phyloP scores from a whole-genome alignment of 164 flowering plant genomes.

The Echeveria elegans region DNA sequence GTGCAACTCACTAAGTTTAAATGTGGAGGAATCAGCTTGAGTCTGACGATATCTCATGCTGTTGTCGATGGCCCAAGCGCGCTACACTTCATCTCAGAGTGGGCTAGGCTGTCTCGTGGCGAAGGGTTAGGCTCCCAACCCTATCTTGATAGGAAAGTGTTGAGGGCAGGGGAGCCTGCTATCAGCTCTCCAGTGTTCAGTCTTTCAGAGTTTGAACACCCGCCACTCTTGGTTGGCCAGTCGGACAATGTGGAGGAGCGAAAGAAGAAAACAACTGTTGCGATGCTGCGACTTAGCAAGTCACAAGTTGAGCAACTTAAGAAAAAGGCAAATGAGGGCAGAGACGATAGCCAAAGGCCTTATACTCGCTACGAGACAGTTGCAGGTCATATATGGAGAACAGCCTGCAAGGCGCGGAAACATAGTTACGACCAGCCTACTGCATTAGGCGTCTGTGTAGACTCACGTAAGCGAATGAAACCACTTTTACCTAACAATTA shows the following conservation, averaged over 20 bases:
- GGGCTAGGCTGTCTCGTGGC: constrained; percentile 46
- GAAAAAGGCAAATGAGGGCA: constrained; percentile 21
- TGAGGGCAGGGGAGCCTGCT: constrained; percentile 19
- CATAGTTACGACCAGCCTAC: constrained; percentile 24
- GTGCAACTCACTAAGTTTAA: constrained; percentile 38
- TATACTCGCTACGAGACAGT: constrained; percentile 38
- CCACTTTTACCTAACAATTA: constrained; percentile 30
- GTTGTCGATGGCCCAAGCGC: constrained; percentile 36
- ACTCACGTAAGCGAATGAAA: constrained; percentile 23
- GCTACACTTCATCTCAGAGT: constrained; percentile 30
- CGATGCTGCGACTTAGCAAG: constrained; percentile 22
- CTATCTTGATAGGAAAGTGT: constrained; percentile 23
- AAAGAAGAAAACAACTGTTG: constrained; percentile 19
- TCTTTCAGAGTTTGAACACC: constrained; percentile 21
- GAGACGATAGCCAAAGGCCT: background rate
- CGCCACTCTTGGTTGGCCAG: constrained; percentile 26
- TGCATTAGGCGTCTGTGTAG: constrained; percentile 19
- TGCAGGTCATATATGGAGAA: constrained; percentile 35
- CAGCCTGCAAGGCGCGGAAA: constrained; percentile 27
- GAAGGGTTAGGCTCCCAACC: constrained; percentile 21
- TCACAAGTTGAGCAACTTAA: constrained; percentile 27
- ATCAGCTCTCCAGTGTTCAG: constrained; percentile 4
- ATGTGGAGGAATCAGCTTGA: constrained; percentile 37
- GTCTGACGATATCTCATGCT: constrained; percentile 26
- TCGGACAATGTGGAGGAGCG: constrained; percentile 15